These are phyloP conservation scores for Alternaria triticimaculans DNA, from an alignment of 2,329 filamentous ascomycete species.

Conservation along the genomic window DNA sequence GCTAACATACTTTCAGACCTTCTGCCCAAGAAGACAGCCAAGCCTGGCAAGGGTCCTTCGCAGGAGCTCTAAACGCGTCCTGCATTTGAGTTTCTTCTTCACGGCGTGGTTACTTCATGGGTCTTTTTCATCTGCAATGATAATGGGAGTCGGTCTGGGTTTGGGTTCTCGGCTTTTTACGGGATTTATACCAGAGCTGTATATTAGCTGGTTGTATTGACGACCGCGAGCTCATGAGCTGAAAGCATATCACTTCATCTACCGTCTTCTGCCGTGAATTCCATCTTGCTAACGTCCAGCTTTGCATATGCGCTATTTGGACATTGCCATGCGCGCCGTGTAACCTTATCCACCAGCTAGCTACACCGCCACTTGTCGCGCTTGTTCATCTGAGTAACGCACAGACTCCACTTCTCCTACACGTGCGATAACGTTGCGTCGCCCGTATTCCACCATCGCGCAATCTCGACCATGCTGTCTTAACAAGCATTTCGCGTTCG, in stretches of 20 bases:
- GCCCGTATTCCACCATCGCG: not conserved
- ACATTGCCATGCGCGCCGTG: not conserved
- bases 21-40: conserved; percentile 98
- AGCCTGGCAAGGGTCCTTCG: conserved; percentile 89
- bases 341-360: not conserved
- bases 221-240: conserved; percentile 56
- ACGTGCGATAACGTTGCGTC: not conserved
- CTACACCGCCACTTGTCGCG: not conserved
- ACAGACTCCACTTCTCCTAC: not conserved
- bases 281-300: not conserved
- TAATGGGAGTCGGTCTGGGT: conserved; percentile 74
- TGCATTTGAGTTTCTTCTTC: conserved; percentile 44
- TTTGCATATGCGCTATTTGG: not conserved
- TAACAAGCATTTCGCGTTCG: not conserved
- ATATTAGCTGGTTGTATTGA: conserved; percentile 63
- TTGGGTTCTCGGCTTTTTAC: conserved; percentile 62
- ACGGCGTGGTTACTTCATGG: conserved; percentile 55
- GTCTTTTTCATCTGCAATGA: conserved; percentile 72
- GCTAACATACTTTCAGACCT: conserved; percentile 73
- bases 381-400: not conserved
- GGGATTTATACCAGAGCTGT: conserved; percentile 63
- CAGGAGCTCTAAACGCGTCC: conserved; percentile 81
- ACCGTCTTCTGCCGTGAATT: not conserved
- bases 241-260: conserved; percentile 46
- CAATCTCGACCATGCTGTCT: not conserved